A percentile compares a stretch with the other conserved stretches of the same genome.
phyloP scores from a whole-genome alignment of 129 eudicot species.

The Escallonia herrerae region DNA sequence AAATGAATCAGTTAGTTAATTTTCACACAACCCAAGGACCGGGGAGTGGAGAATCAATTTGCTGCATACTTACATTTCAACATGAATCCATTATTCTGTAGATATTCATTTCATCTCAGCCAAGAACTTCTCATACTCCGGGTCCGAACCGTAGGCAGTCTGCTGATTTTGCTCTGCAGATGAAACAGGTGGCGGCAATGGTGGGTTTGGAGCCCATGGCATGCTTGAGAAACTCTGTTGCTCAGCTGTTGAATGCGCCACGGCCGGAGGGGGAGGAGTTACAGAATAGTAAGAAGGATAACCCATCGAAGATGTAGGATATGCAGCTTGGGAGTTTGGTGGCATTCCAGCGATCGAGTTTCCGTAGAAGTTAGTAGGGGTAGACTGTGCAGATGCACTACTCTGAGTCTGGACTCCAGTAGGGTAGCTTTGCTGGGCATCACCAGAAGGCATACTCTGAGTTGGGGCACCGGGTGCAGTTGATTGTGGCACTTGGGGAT shows the following conservation, averaged over 20 bases:
- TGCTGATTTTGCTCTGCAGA: constrained; percentile 48
- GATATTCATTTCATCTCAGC: constrained; percentile 66
- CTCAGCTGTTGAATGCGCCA: constrained; percentile 32
- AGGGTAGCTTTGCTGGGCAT: constrained; percentile 35
- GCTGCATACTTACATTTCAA: constrained; percentile 29
- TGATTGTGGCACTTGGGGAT: constrained; percentile 36
- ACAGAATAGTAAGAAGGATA: constrained; percentile 53
- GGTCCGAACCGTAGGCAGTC: constrained; percentile 43
- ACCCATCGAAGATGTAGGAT: constrained; percentile 44
- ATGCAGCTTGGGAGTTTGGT: constrained; percentile 43
- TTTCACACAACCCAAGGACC: constrained; percentile 5
- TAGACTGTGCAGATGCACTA: constrained; percentile 37
- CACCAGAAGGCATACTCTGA: constrained; percentile 39
- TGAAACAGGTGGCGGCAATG: constrained; percentile 45
- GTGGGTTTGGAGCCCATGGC: constrained; percentile 74
- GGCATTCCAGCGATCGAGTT: constrained; percentile 36
- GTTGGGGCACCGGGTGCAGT: constrained; percentile 22
- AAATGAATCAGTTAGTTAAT: background rate
- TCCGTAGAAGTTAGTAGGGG: constrained; percentile 43
- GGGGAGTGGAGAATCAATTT: constrained; percentile 4
- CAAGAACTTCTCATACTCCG: constrained; percentile 91
- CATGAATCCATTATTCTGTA: constrained; percentile 1
- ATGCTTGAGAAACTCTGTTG: constrained; percentile 47
- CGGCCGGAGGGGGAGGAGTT: constrained; percentile 55
- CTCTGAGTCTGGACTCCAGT: constrained; percentile 55